A percentile compares a stretch with the other conserved stretches of the same genome.
These are phyloP conservation scores for Neocatenulostroma microsporum DNA, from an alignment of 2,329 filamentous ascomycete species.

Conservation along the genomic window DNA sequence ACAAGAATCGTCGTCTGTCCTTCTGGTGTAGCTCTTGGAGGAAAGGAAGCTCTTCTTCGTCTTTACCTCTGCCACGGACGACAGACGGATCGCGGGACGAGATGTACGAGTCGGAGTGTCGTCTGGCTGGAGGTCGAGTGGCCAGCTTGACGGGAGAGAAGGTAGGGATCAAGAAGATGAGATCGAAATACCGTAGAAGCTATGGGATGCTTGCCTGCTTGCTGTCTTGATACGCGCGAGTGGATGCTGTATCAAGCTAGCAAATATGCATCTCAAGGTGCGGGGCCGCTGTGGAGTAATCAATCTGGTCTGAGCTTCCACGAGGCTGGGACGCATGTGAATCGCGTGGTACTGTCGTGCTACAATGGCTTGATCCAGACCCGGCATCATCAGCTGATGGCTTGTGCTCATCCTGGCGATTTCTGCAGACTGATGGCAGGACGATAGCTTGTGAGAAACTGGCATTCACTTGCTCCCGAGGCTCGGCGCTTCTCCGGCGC, in stretches of 20 bases:
- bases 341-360: too few species aligned
- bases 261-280: not conserved
- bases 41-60: constrained; percentile 23
- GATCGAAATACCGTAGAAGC: not conserved
- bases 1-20: constrained; percentile 1
- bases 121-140: constrained; percentile 11
- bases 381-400: too few species aligned
- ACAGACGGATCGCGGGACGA: constrained; percentile 6
- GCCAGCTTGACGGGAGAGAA: constrained; percentile 11
- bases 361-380: too few species aligned
- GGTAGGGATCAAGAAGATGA: constrained; percentile 1
- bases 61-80: constrained; percentile 7
- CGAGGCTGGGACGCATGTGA: too few species aligned
- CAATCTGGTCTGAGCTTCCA: not conserved
- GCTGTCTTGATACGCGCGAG: not conserved
- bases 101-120: constrained; percentile 15
- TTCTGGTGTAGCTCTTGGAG: constrained; percentile 21
- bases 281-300: not conserved
- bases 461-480: too few species aligned
- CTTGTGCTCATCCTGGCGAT: too few species aligned
- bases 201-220: not conserved
- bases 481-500: too few species aligned
- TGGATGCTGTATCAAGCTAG: not conserved
- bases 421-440: too few species aligned
- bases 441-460: too few species aligned